A percentile compares a stretch with the other conserved stretches of the same genome.
These are phyloP conservation scores for Camellia japonica DNA, from an alignment of 148 eudicot genomes.

Conservation along the genomic window DNA sequence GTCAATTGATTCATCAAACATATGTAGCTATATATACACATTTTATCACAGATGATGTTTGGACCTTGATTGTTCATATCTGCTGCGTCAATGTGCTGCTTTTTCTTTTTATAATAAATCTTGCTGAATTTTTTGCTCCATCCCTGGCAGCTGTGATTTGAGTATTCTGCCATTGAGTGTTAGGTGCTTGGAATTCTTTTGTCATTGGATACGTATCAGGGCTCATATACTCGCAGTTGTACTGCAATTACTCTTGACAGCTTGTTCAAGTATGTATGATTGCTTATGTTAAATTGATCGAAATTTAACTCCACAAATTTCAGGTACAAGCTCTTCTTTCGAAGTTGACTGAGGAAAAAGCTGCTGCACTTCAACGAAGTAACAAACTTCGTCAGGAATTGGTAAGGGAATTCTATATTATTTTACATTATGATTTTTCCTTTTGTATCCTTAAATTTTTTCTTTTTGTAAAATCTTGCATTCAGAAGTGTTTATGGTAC, in stretches of 20 bases:
- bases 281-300: neutral
- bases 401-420: conserved; percentile 42
- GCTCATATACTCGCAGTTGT: neutral
- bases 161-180: neutral
- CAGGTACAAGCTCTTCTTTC: conserved; percentile 60
- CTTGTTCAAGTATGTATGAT: neutral
- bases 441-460: neutral
- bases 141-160: neutral
- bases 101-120: neutral
- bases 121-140: neutral
- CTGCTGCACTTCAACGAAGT: conserved; percentile 50
- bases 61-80: neutral
- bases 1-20: too few relatives aligned
- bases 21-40: neutral
- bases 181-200: neutral
- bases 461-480: neutral
- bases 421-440: neutral
- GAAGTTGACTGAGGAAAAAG: conserved; percentile 62
- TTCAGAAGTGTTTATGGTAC: neutral
- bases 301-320: conserved; percentile 4
- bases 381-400: conserved; percentile 66
- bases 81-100: neutral
- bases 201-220: neutral
- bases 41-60: neutral
- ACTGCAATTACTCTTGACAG: neutral